phyloP scores from a whole-genome alignment of 1,284 basidiomycete species.

The Meira nashicola region DNA sequence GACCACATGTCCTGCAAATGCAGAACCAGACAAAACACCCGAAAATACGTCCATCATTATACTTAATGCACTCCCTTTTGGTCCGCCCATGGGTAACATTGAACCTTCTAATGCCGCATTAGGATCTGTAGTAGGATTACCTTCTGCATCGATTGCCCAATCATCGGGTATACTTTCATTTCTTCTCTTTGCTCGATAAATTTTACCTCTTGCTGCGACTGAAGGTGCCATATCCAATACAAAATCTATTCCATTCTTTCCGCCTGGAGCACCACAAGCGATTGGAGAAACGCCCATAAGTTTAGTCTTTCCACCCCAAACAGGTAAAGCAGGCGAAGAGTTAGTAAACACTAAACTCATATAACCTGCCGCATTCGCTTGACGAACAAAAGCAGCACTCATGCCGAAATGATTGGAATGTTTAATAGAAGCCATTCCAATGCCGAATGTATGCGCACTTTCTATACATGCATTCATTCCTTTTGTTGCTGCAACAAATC shows the following conservation, averaged over 20 bases:
- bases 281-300: constrained; percentile 14
- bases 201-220: constrained; percentile 11
- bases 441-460: constrained; percentile 6
- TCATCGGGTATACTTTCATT: constrained; percentile 9
- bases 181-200: constrained; percentile 11
- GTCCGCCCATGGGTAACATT: constrained; percentile 14
- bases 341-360: constrained; percentile 16
- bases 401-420: constrained; percentile 13
- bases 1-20: constrained; percentile 11
- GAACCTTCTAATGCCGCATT: constrained; percentile 10
- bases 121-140: constrained; percentile 4
- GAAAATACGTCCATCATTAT: constrained; percentile 16
- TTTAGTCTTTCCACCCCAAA: constrained; percentile 12
- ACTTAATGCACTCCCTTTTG: constrained; percentile 10
- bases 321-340: constrained; percentile 13
- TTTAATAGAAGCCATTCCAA: constrained; percentile 10
- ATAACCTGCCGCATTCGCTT: constrained; percentile 7
- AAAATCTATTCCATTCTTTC: constrained; percentile 8
- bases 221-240: constrained; percentile 15
- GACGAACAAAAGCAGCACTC: constrained; percentile 12
- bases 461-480: constrained; percentile 7
- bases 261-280: constrained; percentile 11
- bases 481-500: constrained; percentile 9
- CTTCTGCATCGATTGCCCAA: constrained; percentile 13
- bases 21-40: constrained; percentile 13